A percentile compares a stretch with the other conserved stretches of the same genome.
These are phyloP conservation scores for Rhipidocladum racemiflorum DNA, from an alignment of 176 grass and related monocot species.

Conservation along the genomic window DNA sequence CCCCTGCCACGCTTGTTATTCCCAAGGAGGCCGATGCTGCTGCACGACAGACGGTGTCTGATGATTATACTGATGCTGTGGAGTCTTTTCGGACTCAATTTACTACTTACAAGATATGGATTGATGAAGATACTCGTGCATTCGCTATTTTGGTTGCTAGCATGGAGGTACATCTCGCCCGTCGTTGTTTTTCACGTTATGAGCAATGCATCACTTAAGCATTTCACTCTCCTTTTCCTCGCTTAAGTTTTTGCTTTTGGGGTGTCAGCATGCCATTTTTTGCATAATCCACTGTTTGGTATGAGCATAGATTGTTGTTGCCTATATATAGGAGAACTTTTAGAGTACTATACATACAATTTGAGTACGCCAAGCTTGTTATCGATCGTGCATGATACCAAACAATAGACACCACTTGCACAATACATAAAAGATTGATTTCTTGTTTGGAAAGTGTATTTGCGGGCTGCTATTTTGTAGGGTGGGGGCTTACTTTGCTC, in stretches of 20 bases:
- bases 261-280: background rate
- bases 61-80: no score
- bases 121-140: no score
- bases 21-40: no score
- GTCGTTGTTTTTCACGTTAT: conserved; percentile 24
- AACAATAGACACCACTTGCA: background rate
- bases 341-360: background rate
- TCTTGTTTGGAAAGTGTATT: background rate
- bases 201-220: background rate
- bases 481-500: background rate
- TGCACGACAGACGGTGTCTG: no score
- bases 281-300: background rate
- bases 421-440: background rate
- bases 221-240: background rate
- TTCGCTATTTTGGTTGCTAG: no score
- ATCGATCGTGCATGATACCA: background rate
- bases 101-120: no score
- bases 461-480: background rate
- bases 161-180: no score
- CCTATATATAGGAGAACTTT: background rate
- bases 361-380: background rate
- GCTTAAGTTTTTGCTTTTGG: background rate
- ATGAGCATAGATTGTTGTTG: background rate
- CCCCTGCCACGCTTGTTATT: no score
- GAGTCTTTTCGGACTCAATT: no score